These are phyloP conservation scores for Rhodotorula paludigena DNA, from an alignment of 768 basidiomycete genomes.

Conservation along the genomic window DNA sequence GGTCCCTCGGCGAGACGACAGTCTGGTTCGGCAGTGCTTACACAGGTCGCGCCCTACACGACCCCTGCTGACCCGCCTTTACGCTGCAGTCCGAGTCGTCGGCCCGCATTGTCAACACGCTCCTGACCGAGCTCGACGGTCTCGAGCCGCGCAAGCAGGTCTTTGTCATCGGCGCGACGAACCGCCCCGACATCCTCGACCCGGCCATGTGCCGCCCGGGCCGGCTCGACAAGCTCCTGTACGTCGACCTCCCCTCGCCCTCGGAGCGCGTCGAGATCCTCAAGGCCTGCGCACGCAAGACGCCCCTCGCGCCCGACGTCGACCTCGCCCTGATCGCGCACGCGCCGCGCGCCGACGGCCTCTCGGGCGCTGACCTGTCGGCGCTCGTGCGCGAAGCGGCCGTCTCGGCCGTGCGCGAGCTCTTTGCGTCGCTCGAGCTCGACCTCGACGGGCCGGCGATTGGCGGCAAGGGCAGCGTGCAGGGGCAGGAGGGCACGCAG, in stretches of 20 bases:
- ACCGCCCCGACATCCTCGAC: conserved; percentile 90
- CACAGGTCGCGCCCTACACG: background rate
- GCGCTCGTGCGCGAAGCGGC: conserved; percentile 91
- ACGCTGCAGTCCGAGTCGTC: conserved; percentile 32
- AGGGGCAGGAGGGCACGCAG: background rate
- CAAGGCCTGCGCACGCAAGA: conserved; percentile 69
- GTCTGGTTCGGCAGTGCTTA: conserved; percentile 57
- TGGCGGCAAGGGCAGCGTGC: conserved; percentile 58
- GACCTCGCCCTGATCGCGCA: conserved; percentile 67
- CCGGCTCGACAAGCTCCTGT: conserved; percentile 88
- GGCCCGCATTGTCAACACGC: conserved; percentile 79
- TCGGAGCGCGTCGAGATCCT: conserved; percentile 79
- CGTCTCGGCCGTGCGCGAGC: conserved; percentile 36
- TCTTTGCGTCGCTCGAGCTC: conserved; percentile 51
- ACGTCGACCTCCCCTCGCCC: conserved; percentile 90
- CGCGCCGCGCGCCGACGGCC: conserved; percentile 64
- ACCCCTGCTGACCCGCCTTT: background rate
- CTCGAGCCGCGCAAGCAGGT: conserved; percentile 53
- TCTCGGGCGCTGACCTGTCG: conserved; percentile 89
- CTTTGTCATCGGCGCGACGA: conserved; percentile 93
- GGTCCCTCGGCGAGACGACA: conserved; percentile 83
- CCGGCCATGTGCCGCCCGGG: conserved; percentile 85
- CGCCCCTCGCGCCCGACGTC: conserved; percentile 58
- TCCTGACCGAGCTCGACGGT: conserved; percentile 91
- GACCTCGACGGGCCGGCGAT: background rate